Percentiles rank a stretch among this genome's conserved stretches.
Conservation (phyloP, 495 filamentous ascomycete species). For the Recurvomyces mirabilis region DNA sequence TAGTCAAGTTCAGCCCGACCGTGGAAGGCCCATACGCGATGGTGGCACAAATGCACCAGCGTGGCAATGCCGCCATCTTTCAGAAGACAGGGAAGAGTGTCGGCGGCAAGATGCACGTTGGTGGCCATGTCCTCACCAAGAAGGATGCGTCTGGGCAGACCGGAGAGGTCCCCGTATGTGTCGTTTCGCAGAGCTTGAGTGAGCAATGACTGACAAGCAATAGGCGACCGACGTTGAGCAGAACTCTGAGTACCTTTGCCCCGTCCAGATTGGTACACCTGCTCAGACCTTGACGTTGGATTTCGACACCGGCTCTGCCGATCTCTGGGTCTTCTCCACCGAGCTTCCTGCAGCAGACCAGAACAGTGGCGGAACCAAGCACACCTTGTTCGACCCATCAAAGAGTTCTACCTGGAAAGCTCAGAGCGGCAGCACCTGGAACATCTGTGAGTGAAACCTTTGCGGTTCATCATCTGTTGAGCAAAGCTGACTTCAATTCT, state of each 20-base stretch:
- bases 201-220: background rate
- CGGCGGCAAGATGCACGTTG: conserved; percentile 37
- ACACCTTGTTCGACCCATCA: conserved; percentile 39
- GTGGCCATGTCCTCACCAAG: conserved; percentile 40
- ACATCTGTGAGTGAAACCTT: too few relatives aligned
- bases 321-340: conserved; percentile 53
- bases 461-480: too few relatives aligned
- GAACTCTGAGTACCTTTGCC: conserved; percentile 57
- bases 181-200: background rate
- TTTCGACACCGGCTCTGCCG: conserved; percentile 68
- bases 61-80: background rate
- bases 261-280: conserved; percentile 57
- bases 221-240: conserved; percentile 55
- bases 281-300: conserved; percentile 55
- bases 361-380: background rate
- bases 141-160: conserved; percentile 31
- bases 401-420: conserved; percentile 54
- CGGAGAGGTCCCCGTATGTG: conserved; percentile 46
- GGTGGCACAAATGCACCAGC: too few relatives aligned
- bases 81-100: conserved; percentile 34
- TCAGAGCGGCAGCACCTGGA: conserved; percentile 44
- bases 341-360: background rate
- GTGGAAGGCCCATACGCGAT: too few relatives aligned
- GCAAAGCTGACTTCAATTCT: too few relatives aligned
- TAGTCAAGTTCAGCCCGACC: too few relatives aligned